Conservation (phyloP, 139 green algal species). For the Chlorella sp. region DNA sequence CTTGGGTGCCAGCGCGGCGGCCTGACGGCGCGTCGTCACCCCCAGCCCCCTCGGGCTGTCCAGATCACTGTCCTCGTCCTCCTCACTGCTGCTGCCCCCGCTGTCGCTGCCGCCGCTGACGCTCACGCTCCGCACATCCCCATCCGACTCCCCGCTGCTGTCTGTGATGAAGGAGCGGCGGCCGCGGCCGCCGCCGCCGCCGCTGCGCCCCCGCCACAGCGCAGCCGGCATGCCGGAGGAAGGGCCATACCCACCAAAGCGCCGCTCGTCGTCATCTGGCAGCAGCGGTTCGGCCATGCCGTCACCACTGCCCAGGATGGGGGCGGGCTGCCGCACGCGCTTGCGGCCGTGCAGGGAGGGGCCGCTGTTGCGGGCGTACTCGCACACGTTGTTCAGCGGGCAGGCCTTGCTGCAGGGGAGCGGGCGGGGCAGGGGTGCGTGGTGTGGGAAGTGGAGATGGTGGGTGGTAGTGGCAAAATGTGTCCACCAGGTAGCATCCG, state of each 20-base stretch:
- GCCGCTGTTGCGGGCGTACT: conserved; percentile 64
- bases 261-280: background rate
- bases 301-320: background rate
- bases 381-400: conserved; percentile 67
- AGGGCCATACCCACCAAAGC: background rate
- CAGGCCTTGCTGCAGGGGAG: conserved; percentile 81
- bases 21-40: conserved; percentile 3
- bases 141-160: too few species aligned
- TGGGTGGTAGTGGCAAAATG: background rate
- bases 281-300: conserved; percentile 11
- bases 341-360: conserved; percentile 40
- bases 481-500: background rate
- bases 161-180: background rate
- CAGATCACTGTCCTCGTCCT: background rate
- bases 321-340: conserved; percentile 14
- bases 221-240: too few species aligned
- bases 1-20: background rate
- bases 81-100: background rate
- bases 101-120: conserved; percentile 21
- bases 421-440: background rate
- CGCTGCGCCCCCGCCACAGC: background rate
- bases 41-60: too few species aligned
- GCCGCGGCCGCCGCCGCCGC: background rate
- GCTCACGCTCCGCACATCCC: background rate
- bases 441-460: background rate